Percentiles rank a stretch among this genome's conserved stretches.
These are phyloP conservation scores for Hypoxylon cercidicola DNA, from an alignment of 495 filamentous ascomycete genomes.

Conservation along the genomic window DNA sequence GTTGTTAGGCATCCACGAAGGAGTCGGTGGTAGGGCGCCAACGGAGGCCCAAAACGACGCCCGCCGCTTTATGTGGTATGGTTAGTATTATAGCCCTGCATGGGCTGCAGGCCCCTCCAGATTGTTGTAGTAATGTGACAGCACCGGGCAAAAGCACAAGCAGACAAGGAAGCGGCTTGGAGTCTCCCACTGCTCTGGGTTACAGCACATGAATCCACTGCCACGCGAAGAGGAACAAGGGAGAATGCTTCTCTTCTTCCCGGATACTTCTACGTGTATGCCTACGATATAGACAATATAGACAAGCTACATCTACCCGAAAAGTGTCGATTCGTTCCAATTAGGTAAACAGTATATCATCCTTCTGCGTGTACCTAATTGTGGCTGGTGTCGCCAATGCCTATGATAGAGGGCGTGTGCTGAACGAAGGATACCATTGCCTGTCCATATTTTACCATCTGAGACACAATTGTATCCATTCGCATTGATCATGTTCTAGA, in stretches of 20 bases:
- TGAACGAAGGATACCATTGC: slow-evolving; percentile 5
- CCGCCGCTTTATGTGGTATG: slow-evolving; percentile 26
- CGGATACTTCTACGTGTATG: slow-evolving; percentile 1
- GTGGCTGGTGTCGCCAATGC: slow-evolving; percentile 34
- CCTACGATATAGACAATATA: neutral
- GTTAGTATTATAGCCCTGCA: neutral
- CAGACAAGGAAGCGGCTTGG: slow-evolving; percentile 13
- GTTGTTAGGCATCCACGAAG: slow-evolving; percentile 40
- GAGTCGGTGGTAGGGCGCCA: slow-evolving; percentile 25
- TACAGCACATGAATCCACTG: slow-evolving; percentile 44
- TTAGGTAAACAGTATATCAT: slow-evolving; percentile 27
- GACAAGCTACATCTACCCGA: neutral
- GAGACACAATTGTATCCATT: slow-evolving; percentile 24
- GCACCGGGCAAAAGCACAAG: slow-evolving; percentile 13
- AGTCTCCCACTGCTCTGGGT: slow-evolving; percentile 26
- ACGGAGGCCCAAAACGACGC: slow-evolving; percentile 25
- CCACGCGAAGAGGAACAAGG: slow-evolving; percentile 38
- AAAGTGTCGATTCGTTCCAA: slow-evolving; percentile 28
- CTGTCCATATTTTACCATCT: slow-evolving; percentile 13
- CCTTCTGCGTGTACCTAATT: slow-evolving; percentile 33
- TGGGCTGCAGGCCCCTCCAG: slow-evolving; percentile 18
- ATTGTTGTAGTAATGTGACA: slow-evolving; percentile 28
- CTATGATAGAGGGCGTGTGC: slow-evolving; percentile 28
- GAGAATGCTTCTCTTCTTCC: slow-evolving; percentile 13
- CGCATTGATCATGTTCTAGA: slow-evolving; percentile 30